Percentiles rank a stretch among this genome's conserved stretches.
Evolutionary conservation across 2,329 filamentous ascomycete species (phyloP).

Genomic region (Arachnomyces sp.): DNA sequence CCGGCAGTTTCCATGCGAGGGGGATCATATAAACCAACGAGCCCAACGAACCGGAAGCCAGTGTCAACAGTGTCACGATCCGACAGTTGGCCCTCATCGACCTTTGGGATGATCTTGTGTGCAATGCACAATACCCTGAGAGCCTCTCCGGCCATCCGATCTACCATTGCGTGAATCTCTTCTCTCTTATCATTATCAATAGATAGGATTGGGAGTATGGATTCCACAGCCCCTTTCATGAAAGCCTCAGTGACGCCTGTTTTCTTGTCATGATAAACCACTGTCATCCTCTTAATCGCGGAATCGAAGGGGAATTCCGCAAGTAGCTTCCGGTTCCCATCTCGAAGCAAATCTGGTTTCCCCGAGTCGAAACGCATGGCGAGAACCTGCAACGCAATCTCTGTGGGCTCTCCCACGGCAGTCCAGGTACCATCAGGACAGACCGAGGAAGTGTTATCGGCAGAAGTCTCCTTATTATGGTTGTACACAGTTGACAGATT

Average conservation of each 20-base stretch:
- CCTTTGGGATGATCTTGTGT: slow-evolving; percentile 23
- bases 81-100: slow-evolving; percentile 38
- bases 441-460: slow-evolving; percentile 7
- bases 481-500: slow-evolving; percentile 52
- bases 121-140: slow-evolving; percentile 48
- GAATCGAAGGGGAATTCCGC: slow-evolving; percentile 62
- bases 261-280: slow-evolving; percentile 42
- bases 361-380: slow-evolving; percentile 51
- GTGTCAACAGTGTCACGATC: slow-evolving; percentile 53
- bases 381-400: slow-evolving; percentile 62
- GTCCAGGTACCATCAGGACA: slow-evolving; percentile 43
- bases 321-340: slow-evolving; percentile 41
- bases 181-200: slow-evolving; percentile 45
- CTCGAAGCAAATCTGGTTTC: slow-evolving; percentile 42
- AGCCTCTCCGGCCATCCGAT: slow-evolving; percentile 51
- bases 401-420: slow-evolving; percentile 54
- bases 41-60: slow-evolving; percentile 60
- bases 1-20: slow-evolving; percentile 65
- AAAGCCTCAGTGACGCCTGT: slow-evolving; percentile 10
- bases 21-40: slow-evolving; percentile 74
- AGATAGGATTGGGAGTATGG: slow-evolving; percentile 51
- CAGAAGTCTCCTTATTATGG: slow-evolving; percentile 8
- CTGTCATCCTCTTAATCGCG: slow-evolving; percentile 61
- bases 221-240: slow-evolving; percentile 52
- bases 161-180: slow-evolving; percentile 53